Percentiles rank a stretch among this genome's conserved stretches.
These are phyloP conservation scores for Diaporthe citriasiana DNA, from an alignment of 2,329 filamentous ascomycete genomes.

Conservation along the genomic window DNA sequence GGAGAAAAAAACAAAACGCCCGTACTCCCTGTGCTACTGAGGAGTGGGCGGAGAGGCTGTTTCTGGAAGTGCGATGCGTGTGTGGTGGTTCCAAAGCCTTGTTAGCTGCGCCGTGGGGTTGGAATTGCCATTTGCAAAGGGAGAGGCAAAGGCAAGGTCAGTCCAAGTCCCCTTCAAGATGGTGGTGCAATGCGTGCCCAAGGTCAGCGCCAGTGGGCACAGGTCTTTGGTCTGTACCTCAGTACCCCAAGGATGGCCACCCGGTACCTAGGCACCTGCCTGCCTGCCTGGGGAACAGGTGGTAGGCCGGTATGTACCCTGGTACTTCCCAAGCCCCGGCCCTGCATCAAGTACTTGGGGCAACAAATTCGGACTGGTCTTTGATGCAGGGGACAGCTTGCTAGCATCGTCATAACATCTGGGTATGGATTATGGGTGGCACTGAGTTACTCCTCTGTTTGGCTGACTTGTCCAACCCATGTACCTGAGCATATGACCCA, in stretches of 20 bases:
- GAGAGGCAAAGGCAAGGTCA: conserved; percentile 30
- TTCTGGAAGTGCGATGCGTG: conserved; percentile 30
- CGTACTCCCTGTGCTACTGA: conserved; percentile 33
- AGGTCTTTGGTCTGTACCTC: conserved; percentile 7
- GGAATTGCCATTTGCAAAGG: conserved; percentile 39
- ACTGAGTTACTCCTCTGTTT: background rate
- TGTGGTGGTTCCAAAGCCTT: conserved; percentile 35
- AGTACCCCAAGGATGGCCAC: background rate
- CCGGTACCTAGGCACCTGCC: background rate
- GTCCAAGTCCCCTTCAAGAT: conserved; percentile 29
- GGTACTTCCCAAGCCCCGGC: background rate
- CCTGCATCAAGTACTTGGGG: background rate
- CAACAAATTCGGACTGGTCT: background rate
- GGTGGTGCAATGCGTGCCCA: conserved; percentile 32
- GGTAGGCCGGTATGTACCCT: background rate
- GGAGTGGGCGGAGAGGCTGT: conserved; percentile 33
- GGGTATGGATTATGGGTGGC: background rate
- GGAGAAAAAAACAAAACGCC: conserved; percentile 26
- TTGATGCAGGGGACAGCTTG: conserved; percentile 1
- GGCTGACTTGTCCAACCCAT: background rate
- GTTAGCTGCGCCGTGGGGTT: conserved; percentile 35
- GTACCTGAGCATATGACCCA: background rate
- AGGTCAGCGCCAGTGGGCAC: conserved; percentile 14
- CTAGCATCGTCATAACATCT: background rate
- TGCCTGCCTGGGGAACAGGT: background rate